These are phyloP conservation scores for Pythium brassicae DNA, from an alignment of 352 stramenopile species.

Conservation along the genomic window DNA sequence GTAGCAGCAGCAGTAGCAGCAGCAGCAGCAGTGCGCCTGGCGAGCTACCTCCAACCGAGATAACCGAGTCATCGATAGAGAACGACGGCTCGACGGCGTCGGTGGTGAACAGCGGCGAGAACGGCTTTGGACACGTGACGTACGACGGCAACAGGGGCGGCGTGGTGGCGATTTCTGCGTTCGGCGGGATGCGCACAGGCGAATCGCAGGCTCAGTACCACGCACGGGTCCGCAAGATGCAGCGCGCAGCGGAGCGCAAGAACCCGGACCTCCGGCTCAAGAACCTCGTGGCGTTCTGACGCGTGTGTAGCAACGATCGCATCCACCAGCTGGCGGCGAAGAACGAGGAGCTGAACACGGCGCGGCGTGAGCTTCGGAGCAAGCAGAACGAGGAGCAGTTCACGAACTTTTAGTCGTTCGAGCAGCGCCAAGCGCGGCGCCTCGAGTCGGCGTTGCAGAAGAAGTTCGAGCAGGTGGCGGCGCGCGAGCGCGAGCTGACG, in stretches of 20 bases:
- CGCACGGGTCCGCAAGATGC: constrained; percentile 6
- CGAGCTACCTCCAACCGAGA: background rate
- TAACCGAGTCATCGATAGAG: background rate
- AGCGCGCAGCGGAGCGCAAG: constrained; percentile 17
- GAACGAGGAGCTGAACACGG: constrained; percentile 21
- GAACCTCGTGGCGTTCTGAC: constrained; percentile 24
- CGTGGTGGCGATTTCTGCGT: constrained; percentile 6
- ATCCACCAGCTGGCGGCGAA: constrained; percentile 15
- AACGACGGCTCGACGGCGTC: background rate
- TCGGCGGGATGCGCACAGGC: background rate
- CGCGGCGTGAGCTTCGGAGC: constrained; percentile 17
- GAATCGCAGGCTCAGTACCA: constrained; percentile 17
- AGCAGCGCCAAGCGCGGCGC: constrained; percentile 15
- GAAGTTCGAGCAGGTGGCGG: constrained; percentile 22
- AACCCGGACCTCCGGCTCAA: constrained; percentile 24
- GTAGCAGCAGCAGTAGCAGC: too few relatives aligned
- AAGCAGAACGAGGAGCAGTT: constrained; percentile 24
- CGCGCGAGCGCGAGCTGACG: constrained; percentile 26
- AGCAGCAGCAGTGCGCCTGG: too few relatives aligned
- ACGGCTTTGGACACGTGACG: constrained; percentile 30
- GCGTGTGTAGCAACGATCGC: background rate
- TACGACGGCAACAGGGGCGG: constrained; percentile 18
- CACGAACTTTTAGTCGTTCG: constrained; percentile 21
- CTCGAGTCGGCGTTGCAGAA: constrained; percentile 21
- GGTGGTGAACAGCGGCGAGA: constrained; percentile 17